Conservation (phyloP, 139 green algal species). For the Astrephomene gubernaculifera region DNA sequence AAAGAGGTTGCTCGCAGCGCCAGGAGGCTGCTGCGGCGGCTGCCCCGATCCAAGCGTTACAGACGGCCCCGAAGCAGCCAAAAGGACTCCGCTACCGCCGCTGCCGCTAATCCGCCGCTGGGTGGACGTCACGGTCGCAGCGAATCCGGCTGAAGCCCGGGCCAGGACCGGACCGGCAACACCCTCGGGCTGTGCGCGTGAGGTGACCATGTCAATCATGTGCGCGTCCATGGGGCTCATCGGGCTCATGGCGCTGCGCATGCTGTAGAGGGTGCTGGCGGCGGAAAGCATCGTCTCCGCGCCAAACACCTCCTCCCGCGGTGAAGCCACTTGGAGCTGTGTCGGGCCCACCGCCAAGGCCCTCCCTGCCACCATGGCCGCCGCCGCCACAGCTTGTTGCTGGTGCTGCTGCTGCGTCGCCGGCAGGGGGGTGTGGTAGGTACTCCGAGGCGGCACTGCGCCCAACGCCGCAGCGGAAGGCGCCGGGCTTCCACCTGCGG, state of each 20-base stretch:
- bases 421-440: neutral
- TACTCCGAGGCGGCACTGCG: neutral
- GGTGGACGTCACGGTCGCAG: neutral
- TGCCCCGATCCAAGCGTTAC: too few species aligned
- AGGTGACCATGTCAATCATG: too few species aligned
- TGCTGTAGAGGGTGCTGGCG: constrained; percentile 5
- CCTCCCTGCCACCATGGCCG: neutral
- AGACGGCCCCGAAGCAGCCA: too few species aligned
- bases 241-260: constrained; percentile 9
- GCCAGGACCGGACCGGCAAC: too few species aligned
- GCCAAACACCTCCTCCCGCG: neutral
- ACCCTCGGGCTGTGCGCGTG: too few species aligned
- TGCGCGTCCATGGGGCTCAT: neutral
- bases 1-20: too few species aligned
- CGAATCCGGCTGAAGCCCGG: too few species aligned
- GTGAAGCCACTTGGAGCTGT: neutral
- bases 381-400: neutral
- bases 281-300: neutral
- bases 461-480: neutral
- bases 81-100: neutral
- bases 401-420: neutral
- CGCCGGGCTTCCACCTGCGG: neutral
- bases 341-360: neutral
- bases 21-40: neutral
- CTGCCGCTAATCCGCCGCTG: neutral